phyloP scores from a whole-genome alignment of 768 basidiomycete species.

The Trametes cingulata region DNA sequence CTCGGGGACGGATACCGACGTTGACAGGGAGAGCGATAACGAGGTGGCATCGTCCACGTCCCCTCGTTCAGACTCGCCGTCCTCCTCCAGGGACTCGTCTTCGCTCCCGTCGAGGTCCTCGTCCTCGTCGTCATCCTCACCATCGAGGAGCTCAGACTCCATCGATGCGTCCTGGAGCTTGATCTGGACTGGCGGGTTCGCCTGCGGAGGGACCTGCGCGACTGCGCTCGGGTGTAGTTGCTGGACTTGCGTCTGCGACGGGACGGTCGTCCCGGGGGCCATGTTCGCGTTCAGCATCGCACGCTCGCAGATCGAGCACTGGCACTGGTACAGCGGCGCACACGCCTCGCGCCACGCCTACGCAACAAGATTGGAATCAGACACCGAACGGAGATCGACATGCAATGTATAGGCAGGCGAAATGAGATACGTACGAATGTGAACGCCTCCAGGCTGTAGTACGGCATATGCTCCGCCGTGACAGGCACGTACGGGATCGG shows the following conservation, averaged over 20 bases:
- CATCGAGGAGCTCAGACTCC: slow-evolving; percentile 8
- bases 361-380: background rate
- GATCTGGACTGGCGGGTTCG: slow-evolving; percentile 21
- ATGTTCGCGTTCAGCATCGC: slow-evolving; percentile 56
- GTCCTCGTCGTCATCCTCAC: slow-evolving; percentile 23
- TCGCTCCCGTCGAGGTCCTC: slow-evolving; percentile 25
- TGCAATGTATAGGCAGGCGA: background rate
- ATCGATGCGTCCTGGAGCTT: slow-evolving; percentile 26
- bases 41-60: slow-evolving; percentile 26
- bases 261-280: slow-evolving; percentile 38
- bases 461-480: slow-evolving; percentile 53
- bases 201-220: background rate
- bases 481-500: slow-evolving; percentile 71
- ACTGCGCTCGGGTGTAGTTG: slow-evolving; percentile 7
- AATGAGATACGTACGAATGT: slow-evolving; percentile 45
- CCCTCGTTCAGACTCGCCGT: slow-evolving; percentile 37
- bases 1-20: slow-evolving; percentile 19
- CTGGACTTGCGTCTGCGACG: slow-evolving; percentile 26
- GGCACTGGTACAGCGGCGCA: slow-evolving; percentile 68
- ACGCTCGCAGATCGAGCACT: slow-evolving; percentile 73
- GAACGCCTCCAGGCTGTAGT: slow-evolving; percentile 59
- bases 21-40: background rate
- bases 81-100: slow-evolving; percentile 31
- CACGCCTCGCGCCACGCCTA: slow-evolving; percentile 79
- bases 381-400: background rate